Evolutionary conservation across 2,329 filamentous ascomycete genomes (phyloP), one percentile per base, ranked within the genome.

Genomic region (Aureobasidium sp.): DNA sequence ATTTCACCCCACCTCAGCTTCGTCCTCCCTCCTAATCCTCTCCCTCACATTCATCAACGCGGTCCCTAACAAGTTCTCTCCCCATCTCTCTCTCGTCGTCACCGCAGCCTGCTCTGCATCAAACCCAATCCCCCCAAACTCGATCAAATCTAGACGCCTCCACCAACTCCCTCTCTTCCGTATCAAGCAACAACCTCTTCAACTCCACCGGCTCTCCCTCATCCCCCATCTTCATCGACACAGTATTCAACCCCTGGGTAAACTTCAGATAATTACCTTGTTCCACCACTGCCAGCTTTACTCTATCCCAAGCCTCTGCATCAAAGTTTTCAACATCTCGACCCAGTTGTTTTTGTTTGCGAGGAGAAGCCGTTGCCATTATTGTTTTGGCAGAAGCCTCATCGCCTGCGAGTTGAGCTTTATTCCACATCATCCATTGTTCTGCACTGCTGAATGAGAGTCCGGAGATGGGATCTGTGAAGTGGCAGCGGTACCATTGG

Each of bases 51-150:
- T 77, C 82, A 83, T 83, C 69, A 89, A 70, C 29, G 80, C 84
- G 73, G 82, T 82, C 0, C 86, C 86, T 47, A 89, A 70, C 63
- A 87, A 69, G 72, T 89, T 89, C 73, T 81, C 61, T 0, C 86
- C 86, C 87, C 86, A 89, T 4, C 71, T 66, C 25, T 73, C 69
- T 49, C 79, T 76, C 53, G 78, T 77, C 16, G 27, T 29, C 1
- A 30, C 64, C 1, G 21, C 21, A 2, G 85, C 85, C 67, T 79
- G 73, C 25, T 73, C 74, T 6, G 78, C 81, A 2, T 68, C 73
- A 66, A 83, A 87, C 8, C 86, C 86, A 45, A 89, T 75, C 1
- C 86, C 86, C 86, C 87, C 86, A 89, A 59, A 88, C 80, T 5
- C 77, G 69, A 74, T 89, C 86, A 63, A 71, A 77, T 11, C 85